These are phyloP conservation scores for Suillus cothurnatus DNA, from an alignment of 768 basidiomycete genomes.

Conservation along the genomic window DNA sequence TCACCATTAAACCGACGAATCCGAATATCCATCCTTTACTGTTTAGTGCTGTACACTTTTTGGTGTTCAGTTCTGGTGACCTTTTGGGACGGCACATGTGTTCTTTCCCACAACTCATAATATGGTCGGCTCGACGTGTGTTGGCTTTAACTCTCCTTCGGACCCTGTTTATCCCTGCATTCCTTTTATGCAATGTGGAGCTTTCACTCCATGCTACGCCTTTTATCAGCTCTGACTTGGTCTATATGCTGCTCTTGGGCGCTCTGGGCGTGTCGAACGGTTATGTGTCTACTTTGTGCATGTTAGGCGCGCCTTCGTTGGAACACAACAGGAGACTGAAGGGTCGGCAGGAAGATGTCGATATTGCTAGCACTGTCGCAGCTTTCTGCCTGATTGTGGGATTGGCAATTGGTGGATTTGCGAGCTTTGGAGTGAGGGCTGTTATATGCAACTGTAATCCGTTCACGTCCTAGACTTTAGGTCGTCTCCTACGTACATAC, in stretches of 20 bases:
- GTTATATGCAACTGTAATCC: conserved; percentile 75
- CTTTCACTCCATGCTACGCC: conserved; percentile 39
- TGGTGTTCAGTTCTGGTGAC: conserved; percentile 75
- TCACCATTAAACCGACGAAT: conserved; percentile 70
- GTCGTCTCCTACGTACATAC: not conserved
- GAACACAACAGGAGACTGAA: conserved; percentile 76
- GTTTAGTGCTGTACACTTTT: conserved; percentile 78
- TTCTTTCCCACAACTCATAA: conserved; percentile 59
- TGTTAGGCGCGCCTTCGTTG: conserved; percentile 83
- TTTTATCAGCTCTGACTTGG: conserved; percentile 72
- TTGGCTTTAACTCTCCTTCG: conserved; percentile 66
- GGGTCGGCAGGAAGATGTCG: conserved; percentile 75
- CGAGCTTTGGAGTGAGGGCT: conserved; percentile 78
- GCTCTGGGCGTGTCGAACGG: conserved; percentile 81
- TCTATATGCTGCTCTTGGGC: conserved; percentile 76
- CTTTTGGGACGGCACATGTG: conserved; percentile 70
- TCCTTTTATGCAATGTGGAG: conserved; percentile 88
- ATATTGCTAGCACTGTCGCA: conserved; percentile 80
- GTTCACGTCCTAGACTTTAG: conserved; percentile 36
- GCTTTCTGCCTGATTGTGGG: conserved; percentile 81
- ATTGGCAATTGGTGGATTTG: conserved; percentile 71
- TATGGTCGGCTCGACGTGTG: conserved; percentile 71
- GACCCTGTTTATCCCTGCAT: conserved; percentile 81
- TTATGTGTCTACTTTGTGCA: conserved; percentile 72
- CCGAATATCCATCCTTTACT: conserved; percentile 74